These are phyloP conservation scores for Colletotrichum chrysophilum DNA, from an alignment of 2,329 filamentous ascomycete species.

Conservation along the genomic window DNA sequence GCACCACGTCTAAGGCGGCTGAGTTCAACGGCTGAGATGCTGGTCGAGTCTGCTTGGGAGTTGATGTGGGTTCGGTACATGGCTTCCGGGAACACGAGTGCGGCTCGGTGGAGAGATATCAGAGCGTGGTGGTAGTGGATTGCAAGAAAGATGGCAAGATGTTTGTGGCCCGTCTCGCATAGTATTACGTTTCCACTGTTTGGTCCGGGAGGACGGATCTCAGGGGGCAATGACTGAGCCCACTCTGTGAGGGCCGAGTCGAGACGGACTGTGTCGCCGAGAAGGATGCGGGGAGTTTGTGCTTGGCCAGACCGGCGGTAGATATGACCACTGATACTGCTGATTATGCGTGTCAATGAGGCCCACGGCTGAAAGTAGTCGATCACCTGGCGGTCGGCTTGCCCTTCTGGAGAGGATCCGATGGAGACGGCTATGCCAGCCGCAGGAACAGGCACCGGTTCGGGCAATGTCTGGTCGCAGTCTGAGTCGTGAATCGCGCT, in stretches of 20 bases:
- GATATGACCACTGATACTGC: constrained; percentile 11
- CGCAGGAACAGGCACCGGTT: background rate
- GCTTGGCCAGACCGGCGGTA: background rate
- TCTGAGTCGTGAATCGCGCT: constrained; percentile 23
- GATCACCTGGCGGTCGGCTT: background rate
- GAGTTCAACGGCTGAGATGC: background rate
- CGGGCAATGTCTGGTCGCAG: constrained; percentile 13
- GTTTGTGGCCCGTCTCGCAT: background rate
- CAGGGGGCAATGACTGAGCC: constrained; percentile 16
- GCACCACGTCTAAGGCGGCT: background rate
- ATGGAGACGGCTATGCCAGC: background rate
- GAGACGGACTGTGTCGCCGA: constrained; percentile 19
- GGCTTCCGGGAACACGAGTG: constrained; percentile 22
- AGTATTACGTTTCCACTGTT: background rate
- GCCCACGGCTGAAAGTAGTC: constrained; percentile 23
- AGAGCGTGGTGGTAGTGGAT: constrained; percentile 17
- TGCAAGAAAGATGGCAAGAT: constrained; percentile 1
- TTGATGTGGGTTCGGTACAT: constrained; percentile 22
- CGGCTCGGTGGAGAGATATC: constrained; percentile 21
- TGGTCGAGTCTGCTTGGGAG: background rate
- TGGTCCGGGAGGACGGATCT: background rate
- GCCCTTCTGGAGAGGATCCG: background rate
- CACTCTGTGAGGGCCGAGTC: constrained; percentile 23
- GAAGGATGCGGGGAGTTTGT: background rate
- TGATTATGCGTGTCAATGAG: constrained; percentile 19